A percentile compares a stretch with the other conserved stretches of the same genome.
These are phyloP conservation scores for Ehretia macrophylla DNA, from an alignment of 257 asterid species.

Conservation along the genomic window DNA sequence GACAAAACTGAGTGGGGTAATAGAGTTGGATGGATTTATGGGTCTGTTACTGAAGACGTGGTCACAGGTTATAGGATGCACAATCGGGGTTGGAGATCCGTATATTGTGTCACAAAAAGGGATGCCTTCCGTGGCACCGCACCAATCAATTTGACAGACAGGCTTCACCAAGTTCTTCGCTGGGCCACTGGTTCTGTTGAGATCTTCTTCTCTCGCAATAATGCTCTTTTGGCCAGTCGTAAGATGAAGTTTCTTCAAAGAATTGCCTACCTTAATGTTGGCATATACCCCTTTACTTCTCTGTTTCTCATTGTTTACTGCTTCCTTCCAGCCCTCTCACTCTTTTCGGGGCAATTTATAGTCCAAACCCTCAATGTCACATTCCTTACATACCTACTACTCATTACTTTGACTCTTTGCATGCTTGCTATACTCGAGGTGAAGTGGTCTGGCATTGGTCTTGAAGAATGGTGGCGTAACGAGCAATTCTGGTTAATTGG, in stretches of 20 bases:
- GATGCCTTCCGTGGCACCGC: conserved; percentile 18
- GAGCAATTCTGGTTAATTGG: conserved; percentile 91
- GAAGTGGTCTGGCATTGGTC: conserved; percentile 69
- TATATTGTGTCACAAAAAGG: conserved; percentile 14
- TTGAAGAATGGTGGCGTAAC: conserved; percentile 93
- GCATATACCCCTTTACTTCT: conserved; percentile 81
- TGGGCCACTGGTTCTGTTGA: conserved; percentile 18
- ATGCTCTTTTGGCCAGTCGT: conserved; percentile 10
- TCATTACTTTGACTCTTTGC: conserved; percentile 62
- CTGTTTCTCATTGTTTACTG: conserved; percentile 75
- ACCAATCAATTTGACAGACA: conserved; percentile 14
- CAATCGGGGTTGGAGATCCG: conserved; percentile 18
- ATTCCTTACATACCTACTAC: conserved; percentile 61
- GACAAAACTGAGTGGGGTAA: conserved; percentile 20
- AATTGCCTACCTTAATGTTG: conserved; percentile 66
- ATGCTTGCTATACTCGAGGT: conserved; percentile 65
- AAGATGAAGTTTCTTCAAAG: conserved; percentile 13
- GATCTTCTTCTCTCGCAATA: conserved; percentile 16
- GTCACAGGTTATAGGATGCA: conserved; percentile 16
- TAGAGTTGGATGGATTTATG: conserved; percentile 18
- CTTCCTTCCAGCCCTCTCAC: conserved; percentile 82
- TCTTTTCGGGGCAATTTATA: conserved; percentile 78
- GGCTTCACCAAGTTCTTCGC: conserved; percentile 19
- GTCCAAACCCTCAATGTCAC: conserved; percentile 63
- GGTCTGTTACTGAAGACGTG: conserved; percentile 16